Conservation (phyloP, 2,329 filamentous ascomycete species). For the Talaromyces atroroseus region DNA sequence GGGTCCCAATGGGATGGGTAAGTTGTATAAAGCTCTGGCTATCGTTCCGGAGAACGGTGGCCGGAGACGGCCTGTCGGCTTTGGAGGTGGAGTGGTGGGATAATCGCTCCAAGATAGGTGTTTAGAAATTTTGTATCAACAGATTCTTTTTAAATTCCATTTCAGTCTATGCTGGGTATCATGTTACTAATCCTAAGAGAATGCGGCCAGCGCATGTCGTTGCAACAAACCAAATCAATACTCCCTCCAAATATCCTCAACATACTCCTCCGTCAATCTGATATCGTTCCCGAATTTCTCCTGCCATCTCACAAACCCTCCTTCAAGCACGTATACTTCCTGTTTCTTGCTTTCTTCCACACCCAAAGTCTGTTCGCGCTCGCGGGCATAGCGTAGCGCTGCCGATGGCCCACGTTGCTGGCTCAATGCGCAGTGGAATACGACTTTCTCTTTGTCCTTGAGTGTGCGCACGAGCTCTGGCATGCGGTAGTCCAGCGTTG, state of each 20-base stretch:
- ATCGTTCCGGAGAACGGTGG: conserved; percentile 77
- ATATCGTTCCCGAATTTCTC: conserved; percentile 70
- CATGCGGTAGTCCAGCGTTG: conserved; percentile 66
- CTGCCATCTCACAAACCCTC: conserved; percentile 87
- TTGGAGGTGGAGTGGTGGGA: conserved; percentile 61
- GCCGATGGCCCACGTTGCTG: conserved; percentile 86
- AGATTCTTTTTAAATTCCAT: not conserved
- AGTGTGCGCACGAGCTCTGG: conserved; percentile 78
- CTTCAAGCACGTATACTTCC: conserved; percentile 73
- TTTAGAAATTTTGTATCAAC: too few relatives aligned
- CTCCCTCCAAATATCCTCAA: conserved; percentile 76
- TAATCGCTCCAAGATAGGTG: too few relatives aligned
- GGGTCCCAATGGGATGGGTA: conserved; percentile 82
- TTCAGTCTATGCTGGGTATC: conserved; percentile 1
- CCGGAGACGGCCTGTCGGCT: conserved; percentile 75
- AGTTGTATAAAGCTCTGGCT: conserved; percentile 86
- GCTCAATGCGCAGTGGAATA: conserved; percentile 91
- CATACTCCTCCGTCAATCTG: conserved; percentile 75
- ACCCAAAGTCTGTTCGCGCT: conserved; percentile 54
- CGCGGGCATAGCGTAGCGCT: conserved; percentile 65
- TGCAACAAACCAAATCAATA: conserved; percentile 22
- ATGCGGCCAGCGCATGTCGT: not conserved
- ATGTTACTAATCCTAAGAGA: not conserved
- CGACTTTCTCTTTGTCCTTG: conserved; percentile 70
- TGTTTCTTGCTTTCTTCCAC: conserved; percentile 49